Conservation (phyloP, 2,329 filamentous ascomycete genomes). For the Alternaria rosae region DNA sequence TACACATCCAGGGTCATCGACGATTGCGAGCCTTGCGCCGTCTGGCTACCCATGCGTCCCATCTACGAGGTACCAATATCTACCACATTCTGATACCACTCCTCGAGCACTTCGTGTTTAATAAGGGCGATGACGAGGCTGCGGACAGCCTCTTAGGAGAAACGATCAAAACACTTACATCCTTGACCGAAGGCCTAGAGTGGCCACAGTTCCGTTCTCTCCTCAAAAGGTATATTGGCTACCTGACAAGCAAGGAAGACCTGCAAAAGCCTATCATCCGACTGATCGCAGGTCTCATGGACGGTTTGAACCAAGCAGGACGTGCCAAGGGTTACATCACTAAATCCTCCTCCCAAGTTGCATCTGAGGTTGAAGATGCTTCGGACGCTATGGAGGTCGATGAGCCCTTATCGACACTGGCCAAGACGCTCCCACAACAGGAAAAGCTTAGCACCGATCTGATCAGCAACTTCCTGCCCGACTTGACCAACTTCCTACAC, state of each 20-base stretch:
- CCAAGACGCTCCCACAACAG: slow-evolving; percentile 70
- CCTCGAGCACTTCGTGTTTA: slow-evolving; percentile 92
- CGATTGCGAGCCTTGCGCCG: slow-evolving; percentile 84
- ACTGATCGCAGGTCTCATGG: slow-evolving; percentile 80
- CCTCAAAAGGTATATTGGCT: slow-evolving; percentile 82
- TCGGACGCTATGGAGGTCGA: slow-evolving; percentile 36
- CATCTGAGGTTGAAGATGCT: slow-evolving; percentile 25
- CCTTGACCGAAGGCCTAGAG: slow-evolving; percentile 77
- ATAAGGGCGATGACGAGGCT: slow-evolving; percentile 76
- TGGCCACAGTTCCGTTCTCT: slow-evolving; percentile 91
- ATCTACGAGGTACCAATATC: slow-evolving; percentile 78
- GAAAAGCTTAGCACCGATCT: slow-evolving; percentile 77
- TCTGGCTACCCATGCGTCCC: slow-evolving; percentile 73
- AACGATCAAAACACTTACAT: slow-evolving; percentile 80
- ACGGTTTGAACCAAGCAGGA: slow-evolving; percentile 70
- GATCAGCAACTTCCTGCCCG: slow-evolving; percentile 76
- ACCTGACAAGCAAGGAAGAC: slow-evolving; percentile 80
- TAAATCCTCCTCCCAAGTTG: slow-evolving; percentile 45
- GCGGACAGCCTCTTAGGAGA: slow-evolving; percentile 86
- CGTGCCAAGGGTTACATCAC: slow-evolving; percentile 43
- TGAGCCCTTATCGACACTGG: slow-evolving; percentile 54
- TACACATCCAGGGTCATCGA: slow-evolving; percentile 87
- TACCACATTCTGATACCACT: slow-evolving; percentile 89
- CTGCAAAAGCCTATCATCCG: slow-evolving; percentile 85
- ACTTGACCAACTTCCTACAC: slow-evolving; percentile 83